Percentiles rank a stretch among this genome's conserved stretches.
phyloP scores from a whole-genome alignment of 23 red algal genomes.

The Cyanidioschyzon merolae region DNA sequence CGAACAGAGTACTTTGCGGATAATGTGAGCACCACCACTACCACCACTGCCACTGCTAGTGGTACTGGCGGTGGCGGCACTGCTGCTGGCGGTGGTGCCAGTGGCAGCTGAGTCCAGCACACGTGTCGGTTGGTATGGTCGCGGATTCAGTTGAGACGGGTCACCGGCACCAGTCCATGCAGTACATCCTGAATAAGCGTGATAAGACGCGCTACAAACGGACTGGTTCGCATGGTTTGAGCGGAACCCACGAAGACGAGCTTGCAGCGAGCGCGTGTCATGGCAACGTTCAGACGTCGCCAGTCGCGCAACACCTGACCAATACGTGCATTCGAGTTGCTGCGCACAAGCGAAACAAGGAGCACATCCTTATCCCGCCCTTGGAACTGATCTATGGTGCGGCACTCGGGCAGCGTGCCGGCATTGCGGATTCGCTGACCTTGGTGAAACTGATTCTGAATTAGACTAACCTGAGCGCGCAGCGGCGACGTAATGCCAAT shows the following conservation, averaged over 20 bases:
- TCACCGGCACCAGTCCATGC: background rate
- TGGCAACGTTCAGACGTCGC: conserved; percentile 71
- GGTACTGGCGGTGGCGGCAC: background rate
- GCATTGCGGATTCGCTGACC: background rate
- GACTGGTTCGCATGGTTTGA: conserved; percentile 24
- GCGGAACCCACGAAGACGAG: conserved; percentile 64
- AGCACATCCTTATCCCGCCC: conserved; percentile 68
- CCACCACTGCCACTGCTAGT: background rate
- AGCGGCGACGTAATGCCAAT: conserved; percentile 59
- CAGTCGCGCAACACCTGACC: conserved; percentile 68
- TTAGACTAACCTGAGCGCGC: conserved; percentile 53
- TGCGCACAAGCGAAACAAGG: conserved; percentile 63
- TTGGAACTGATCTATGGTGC: conserved; percentile 84
- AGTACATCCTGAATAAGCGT: background rate
- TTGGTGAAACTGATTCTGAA: conserved; percentile 18
- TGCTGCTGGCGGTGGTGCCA: background rate
- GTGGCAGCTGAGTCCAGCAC: background rate
- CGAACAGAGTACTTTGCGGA: conserved; percentile 15
- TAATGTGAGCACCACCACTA: background rate
- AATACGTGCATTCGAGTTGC: conserved; percentile 32
- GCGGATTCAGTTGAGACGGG: background rate
- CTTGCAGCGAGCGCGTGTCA: conserved; percentile 75
- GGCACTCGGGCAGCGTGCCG: conserved; percentile 9
- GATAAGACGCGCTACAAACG: conserved; percentile 5
- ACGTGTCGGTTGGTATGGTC: too few species aligned